Conservation (phyloP, 1,284 basidiomycete species). For the Boletus semigastroideus region DNA sequence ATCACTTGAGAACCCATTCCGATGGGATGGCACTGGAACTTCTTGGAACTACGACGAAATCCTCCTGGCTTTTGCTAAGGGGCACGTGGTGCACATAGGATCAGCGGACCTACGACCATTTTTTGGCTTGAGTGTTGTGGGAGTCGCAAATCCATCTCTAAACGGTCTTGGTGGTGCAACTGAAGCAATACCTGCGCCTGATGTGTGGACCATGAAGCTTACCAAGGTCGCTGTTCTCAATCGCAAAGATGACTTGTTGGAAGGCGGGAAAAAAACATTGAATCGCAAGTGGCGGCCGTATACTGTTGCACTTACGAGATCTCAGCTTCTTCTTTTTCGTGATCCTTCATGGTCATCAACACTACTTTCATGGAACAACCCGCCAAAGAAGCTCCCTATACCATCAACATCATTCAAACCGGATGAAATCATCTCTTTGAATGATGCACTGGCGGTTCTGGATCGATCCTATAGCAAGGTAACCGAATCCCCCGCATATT, state of each 20-base stretch:
- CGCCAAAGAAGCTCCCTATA: constrained; percentile 44
- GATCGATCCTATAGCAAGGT: constrained; percentile 81
- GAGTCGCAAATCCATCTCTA: constrained; percentile 32
- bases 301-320: constrained; percentile 85
- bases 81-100: constrained; percentile 60
- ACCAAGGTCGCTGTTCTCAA: constrained; percentile 82
- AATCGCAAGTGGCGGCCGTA: constrained; percentile 89
- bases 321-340: constrained; percentile 91
- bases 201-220: constrained; percentile 63
- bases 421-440: constrained; percentile 84
- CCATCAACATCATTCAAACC: constrained; percentile 71
- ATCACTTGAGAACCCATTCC: constrained; percentile 71
- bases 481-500: constrained; percentile 10
- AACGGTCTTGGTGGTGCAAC: constrained; percentile 21
- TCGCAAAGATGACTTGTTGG: constrained; percentile 80
- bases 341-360: constrained; percentile 71
- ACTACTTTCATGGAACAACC: constrained; percentile 53
- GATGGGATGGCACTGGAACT: constrained; percentile 69
- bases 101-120: constrained; percentile 44
- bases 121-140: constrained; percentile 48
- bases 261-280: constrained; percentile 73
- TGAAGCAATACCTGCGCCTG: constrained; percentile 27
- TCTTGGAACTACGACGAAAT: constrained; percentile 72
- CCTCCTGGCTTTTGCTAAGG: constrained; percentile 68
- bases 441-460: constrained; percentile 76